Base-by-base conservation (phyloP, 2,329 filamentous ascomycete genomes). In the Scolecobasidium constrictum region DNA sequence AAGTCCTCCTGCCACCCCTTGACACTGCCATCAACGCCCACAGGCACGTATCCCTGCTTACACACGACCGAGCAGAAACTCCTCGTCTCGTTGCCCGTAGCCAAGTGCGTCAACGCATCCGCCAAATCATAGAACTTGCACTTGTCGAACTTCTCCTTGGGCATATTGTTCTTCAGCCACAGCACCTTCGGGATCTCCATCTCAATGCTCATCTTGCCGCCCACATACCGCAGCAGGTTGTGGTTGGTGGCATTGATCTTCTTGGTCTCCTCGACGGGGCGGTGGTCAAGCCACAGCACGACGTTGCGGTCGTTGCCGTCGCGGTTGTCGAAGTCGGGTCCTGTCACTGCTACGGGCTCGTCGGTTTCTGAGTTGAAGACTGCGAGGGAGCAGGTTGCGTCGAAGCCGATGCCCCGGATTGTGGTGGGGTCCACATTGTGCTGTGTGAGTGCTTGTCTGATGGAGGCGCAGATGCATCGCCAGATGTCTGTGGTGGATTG, bases 1-100 rank as follows among this genome's bases (percentile, higher is more conserved):
- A 98, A 98, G 56, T 96, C 90, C 52, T 90, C 84, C 61, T 96
- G 90, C 92, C 92, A 98, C 23, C 92, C 92, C 68, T 95, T 96
- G 45, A 94, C 86, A 61, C 87, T 95, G 38, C 88, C 88, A 53
- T 98, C 92, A 4, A 96, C 87, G 40, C 92, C 92, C n/a, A 95
- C 85, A 1, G 92, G 92, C 2, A 98, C 85, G 57, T 80, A 96
- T 2, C 90, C 92, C 63, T 98, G 92, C 71, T 96, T 98, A 65
- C 92, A 96, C 34, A 95, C 88, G 6, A 88, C 84, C 58, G 86
- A 94, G 66, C 92, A 96, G 65, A 86, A 96, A 67, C 87, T 94
- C 52, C 92, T 73, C 21, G 81, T 88, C 65, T 96, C 88, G 52
- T 81, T 86, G 16, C 88, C 90, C 6, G 92, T 96, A 23, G 92